A percentile compares a stretch with the other conserved stretches of the same genome.
Conservation (phyloP, 164 flowering plant species). For the Magnolia sinica region DNA sequence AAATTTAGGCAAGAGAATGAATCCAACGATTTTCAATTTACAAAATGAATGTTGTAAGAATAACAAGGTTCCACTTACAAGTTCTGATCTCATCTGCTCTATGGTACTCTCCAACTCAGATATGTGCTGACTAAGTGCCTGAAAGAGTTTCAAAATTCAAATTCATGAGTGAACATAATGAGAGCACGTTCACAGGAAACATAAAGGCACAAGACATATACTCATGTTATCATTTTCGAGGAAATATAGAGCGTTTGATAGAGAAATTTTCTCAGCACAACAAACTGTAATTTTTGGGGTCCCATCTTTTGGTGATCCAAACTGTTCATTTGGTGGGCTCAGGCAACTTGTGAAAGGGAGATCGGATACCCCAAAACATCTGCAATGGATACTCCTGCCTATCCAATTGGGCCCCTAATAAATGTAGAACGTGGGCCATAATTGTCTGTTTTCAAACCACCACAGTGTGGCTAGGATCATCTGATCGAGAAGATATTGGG, state of each 20-base stretch:
- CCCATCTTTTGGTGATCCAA: background rate
- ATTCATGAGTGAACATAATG: background rate
- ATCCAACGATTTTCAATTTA: background rate
- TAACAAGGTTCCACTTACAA: slow-evolving; percentile 45
- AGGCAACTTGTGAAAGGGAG: too few species aligned
- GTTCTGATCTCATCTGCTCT: slow-evolving; percentile 58
- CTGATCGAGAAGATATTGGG: too few species aligned
- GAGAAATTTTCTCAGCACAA: background rate
- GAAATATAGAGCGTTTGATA: background rate
- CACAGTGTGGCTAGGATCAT: too few species aligned
- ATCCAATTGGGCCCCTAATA: too few species aligned
- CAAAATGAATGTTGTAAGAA: too few species aligned
- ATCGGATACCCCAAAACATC: too few species aligned
- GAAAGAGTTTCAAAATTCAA: slow-evolving; percentile 20
- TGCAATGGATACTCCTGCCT: too few species aligned
- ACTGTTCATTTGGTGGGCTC: background rate
- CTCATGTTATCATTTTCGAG: too few species aligned
- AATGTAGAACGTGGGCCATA: too few species aligned
- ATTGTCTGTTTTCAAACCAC: too few species aligned
- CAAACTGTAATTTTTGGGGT: background rate
- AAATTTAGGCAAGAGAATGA: background rate
- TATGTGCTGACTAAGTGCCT: slow-evolving; percentile 97
- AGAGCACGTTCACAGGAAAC: background rate
- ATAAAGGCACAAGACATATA: background rate
- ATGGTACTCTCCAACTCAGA: slow-evolving; percentile 73